These are phyloP conservation scores for Apophysomyces ossiformis DNA, from an alignment of 371 early-diverging fungal species.

Conservation along the genomic window DNA sequence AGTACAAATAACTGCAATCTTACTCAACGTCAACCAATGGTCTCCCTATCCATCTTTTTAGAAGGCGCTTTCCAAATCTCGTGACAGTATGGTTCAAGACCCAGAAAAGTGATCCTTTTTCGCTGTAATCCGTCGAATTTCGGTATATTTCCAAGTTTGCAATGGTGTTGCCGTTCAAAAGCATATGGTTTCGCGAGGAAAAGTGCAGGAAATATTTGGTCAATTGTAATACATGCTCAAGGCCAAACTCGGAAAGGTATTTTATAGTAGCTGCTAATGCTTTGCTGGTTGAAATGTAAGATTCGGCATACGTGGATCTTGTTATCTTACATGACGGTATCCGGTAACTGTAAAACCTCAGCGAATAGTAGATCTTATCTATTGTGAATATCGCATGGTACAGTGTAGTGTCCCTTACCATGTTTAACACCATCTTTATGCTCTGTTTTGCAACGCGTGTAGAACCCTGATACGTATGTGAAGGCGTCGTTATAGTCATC, in stretches of 20 bases:
- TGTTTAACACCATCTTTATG: slow-evolving; percentile 5
- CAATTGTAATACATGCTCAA: slow-evolving; percentile 58
- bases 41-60: slow-evolving; percentile 81
- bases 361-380: slow-evolving; percentile 19
- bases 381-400: not conserved
- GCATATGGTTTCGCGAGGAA: slow-evolving; percentile 70
- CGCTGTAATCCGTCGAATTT: slow-evolving; percentile 58
- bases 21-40: slow-evolving; percentile 64
- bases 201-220: slow-evolving; percentile 73
- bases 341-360: slow-evolving; percentile 35
- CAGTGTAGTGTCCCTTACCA: slow-evolving; percentile 8
- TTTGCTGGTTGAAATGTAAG: slow-evolving; percentile 28
- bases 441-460: slow-evolving; percentile 30
- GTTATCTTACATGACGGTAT: slow-evolving; percentile 34
- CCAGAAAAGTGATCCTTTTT: slow-evolving; percentile 65
- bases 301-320: not conserved
- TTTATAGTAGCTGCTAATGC: slow-evolving; percentile 60
- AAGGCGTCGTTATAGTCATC: slow-evolving; percentile 56
- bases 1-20: slow-evolving; percentile 5
- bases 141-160: slow-evolving; percentile 77
- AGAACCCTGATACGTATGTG: slow-evolving; percentile 59
- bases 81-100: slow-evolving; percentile 74
- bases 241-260: slow-evolving; percentile 68
- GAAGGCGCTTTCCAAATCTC: slow-evolving; percentile 74
- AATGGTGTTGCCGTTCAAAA: slow-evolving; percentile 77